Evolutionary conservation across 257 asterid species (phyloP), one percentile per base, ranked within the genome.

Genomic region (Nicotiana obtusifolia): DNA sequence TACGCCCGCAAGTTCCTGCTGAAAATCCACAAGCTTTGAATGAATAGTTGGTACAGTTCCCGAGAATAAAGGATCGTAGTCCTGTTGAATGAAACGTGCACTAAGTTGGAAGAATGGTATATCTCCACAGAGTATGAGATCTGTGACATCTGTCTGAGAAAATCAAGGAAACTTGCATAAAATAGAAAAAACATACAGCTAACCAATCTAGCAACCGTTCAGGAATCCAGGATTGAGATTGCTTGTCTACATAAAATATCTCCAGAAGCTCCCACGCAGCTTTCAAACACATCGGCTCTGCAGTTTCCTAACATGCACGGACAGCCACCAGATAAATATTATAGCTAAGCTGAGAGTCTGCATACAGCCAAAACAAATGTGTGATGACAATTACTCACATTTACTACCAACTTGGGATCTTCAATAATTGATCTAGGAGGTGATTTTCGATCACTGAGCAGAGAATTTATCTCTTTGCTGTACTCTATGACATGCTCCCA

Each of bases 201-300:
- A 95, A 87, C 98, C 98, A 95, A 91, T 92, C 98, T 83, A 90
- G 85, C 77, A 95, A 92, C 82, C 93, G 89, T 85, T 94, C 98
- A 62, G 99, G 97, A 76, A 92, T 88, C 97, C 97, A 95, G 65
- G 91, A 84, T 86, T 92, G 91, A 85, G 94, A 89, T 86, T 89
- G 90, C 87, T 88, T 94, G 91, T 95, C 99, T 4, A 91, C 97
- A 76, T 92, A 95, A 87, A 95, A 95, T 73, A 92, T 85, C 85
- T 93, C 97, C 91, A 95, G 82, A 87, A 95, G 92, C 95, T 94
- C 97, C 99, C 98, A 94, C 52, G 97, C 99, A 85, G 97, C 98
- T 91, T 84, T 92, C 88, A 95, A 82, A 67, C 89, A 83, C 26
- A 92, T 90, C 66, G 99, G 94, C 86, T 88, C 94, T 86, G 87